A percentile compares a stretch with the other conserved stretches of the same genome.
Conservation (phyloP, 257 asterid genomes). For the Nyctanthes arbortristis region DNA sequence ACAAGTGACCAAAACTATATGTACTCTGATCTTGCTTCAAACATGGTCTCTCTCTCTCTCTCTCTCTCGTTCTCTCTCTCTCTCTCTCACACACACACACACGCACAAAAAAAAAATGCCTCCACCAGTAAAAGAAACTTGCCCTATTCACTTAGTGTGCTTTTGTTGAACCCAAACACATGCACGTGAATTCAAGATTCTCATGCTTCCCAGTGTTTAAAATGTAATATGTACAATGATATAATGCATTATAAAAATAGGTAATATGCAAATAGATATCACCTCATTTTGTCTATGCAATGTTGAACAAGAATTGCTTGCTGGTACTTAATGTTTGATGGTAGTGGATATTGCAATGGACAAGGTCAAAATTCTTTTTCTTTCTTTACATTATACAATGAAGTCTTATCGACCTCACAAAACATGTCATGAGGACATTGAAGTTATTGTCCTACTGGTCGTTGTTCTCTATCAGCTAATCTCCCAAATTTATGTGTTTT, state of each 20-base stretch:
- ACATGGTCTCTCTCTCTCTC: conserved; percentile 63
- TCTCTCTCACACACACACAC: background rate
- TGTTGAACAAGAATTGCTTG: background rate
- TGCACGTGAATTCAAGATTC: background rate
- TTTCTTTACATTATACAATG: background rate
- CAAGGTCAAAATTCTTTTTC: background rate
- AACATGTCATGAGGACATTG: background rate
- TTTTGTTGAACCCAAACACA: background rate
- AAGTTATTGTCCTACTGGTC: background rate
- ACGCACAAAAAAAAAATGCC: background rate
- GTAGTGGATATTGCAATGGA: background rate
- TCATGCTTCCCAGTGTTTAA: background rate
- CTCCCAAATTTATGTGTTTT: background rate
- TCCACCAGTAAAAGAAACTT: no score
- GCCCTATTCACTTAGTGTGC: background rate
- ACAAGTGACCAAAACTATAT: conserved; percentile 71
- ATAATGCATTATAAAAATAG: background rate
- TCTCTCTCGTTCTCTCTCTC: conserved; percentile 15
- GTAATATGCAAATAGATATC: background rate
- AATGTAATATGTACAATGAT: background rate
- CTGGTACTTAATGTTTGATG: background rate
- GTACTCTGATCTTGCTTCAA: conserved; percentile 89
- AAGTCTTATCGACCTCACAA: background rate
- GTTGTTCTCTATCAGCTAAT: background rate
- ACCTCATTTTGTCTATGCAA: background rate